Evolutionary conservation across 2,329 filamentous ascomycete genomes (phyloP).

Genomic region (Cryphonectria carpinicola): DNA sequence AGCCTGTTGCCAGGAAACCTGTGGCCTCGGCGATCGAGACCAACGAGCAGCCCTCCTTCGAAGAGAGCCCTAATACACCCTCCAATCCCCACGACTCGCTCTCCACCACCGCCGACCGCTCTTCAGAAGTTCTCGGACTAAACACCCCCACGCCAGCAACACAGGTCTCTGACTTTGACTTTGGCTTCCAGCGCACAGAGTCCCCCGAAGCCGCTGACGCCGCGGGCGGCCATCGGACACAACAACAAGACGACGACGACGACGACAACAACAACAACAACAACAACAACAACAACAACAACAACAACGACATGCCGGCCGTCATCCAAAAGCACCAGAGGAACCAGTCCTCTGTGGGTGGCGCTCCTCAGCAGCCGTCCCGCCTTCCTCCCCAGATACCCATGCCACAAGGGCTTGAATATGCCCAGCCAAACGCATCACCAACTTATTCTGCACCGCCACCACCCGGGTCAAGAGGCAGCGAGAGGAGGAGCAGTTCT

Average conservation of each 20-base stretch:
- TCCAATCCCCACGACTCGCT: slow-evolving; percentile 26
- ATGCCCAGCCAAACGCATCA: background rate
- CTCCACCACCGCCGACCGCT: slow-evolving; percentile 28
- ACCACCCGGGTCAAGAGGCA: slow-evolving; percentile 9
- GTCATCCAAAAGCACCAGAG: slow-evolving; percentile 26
- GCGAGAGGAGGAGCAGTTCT: slow-evolving; percentile 14
- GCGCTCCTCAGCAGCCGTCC: slow-evolving; percentile 5
- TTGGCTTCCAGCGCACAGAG: slow-evolving; percentile 25
- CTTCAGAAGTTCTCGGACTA: slow-evolving; percentile 17
- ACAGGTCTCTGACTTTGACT: slow-evolving; percentile 26
- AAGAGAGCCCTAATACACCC: slow-evolving; percentile 23
- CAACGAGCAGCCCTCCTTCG: slow-evolving; percentile 17
- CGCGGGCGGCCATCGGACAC: slow-evolving; percentile 1
- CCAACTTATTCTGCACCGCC: slow-evolving; percentile 17
- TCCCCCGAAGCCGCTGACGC: slow-evolving; percentile 22
- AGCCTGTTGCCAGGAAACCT: slow-evolving; percentile 13
- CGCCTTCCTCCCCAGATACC: slow-evolving; percentile 8
- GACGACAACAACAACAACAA: too few relatives aligned
- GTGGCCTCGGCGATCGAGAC: slow-evolving; percentile 24
- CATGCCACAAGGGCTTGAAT: slow-evolving; percentile 13
- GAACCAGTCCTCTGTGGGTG: slow-evolving; percentile 7
- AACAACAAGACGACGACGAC: background rate
- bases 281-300: too few relatives aligned
- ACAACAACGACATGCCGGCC: slow-evolving; percentile 20
- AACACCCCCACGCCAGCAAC: slow-evolving; percentile 25